A percentile compares a stretch with the other conserved stretches of the same genome.
Evolutionary conservation across 176 grass and related monocot species (phyloP).

Genomic region (Cenchrus fungigraminus): DNA sequence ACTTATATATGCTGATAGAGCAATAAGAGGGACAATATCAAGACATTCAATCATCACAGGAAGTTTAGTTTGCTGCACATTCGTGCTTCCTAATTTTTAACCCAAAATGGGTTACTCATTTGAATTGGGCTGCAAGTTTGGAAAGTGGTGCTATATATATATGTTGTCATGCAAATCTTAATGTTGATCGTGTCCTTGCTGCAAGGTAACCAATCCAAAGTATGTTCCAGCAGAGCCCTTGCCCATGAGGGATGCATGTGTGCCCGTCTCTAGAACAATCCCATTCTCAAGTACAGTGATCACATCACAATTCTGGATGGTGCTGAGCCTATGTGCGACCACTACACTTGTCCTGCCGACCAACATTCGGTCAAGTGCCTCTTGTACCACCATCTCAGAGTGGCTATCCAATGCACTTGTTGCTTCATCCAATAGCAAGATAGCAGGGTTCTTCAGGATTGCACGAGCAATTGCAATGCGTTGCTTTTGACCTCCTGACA

Average conservation of each 20-base stretch:
- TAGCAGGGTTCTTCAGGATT: constrained; percentile 83
- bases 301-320: constrained; percentile 71
- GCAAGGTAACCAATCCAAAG: constrained; percentile 73
- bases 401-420: constrained; percentile 91
- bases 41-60: neutral
- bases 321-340: constrained; percentile 86
- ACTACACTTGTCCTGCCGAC: constrained; percentile 79
- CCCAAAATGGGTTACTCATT: neutral
- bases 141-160: neutral
- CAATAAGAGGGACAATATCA: constrained; percentile 3
- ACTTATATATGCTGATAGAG: neutral
- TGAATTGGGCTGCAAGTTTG: neutral
- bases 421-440: constrained; percentile 83
- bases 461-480: constrained; percentile 89
- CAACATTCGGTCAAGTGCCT: constrained; percentile 78
- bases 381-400: constrained; percentile 81
- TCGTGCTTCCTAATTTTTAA: neutral
- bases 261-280: constrained; percentile 78
- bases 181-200: constrained; percentile 56
- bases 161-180: constrained; percentile 19
- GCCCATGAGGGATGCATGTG: constrained; percentile 75
- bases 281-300: constrained; percentile 84
- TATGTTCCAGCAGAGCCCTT: constrained; percentile 67
- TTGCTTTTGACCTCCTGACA: constrained; percentile 92
- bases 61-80: constrained; percentile 1